These are phyloP conservation scores for Gilbertella persicaria DNA, from an alignment of 371 early-diverging fungal genomes.

Conservation along the genomic window DNA sequence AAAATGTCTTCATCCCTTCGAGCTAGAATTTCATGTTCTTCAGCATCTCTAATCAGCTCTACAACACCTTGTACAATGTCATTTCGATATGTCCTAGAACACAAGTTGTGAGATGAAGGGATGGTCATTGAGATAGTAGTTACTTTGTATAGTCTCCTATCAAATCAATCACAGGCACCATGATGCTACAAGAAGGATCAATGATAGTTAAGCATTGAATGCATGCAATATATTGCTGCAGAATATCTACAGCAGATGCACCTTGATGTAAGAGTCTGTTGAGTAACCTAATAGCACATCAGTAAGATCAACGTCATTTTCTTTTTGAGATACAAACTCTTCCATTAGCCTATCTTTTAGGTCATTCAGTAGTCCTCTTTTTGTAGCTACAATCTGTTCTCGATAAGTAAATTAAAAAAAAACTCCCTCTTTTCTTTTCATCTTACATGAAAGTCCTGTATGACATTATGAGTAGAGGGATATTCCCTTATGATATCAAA, in stretches of 20 bases:
- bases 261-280: conserved; percentile 39
- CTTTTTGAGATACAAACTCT: conserved; percentile 22
- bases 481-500: conserved; percentile 43
- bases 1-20: conserved; percentile 16
- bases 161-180: conserved; percentile 27
- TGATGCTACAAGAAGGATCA: conserved; percentile 36
- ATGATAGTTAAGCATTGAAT: conserved; percentile 31
- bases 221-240: conserved; percentile 37
- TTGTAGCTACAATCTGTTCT: conserved; percentile 22
- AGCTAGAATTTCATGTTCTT: conserved; percentile 17
- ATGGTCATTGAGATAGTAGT: too few species aligned
- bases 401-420: too few species aligned
- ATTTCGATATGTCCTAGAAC: conserved; percentile 20
- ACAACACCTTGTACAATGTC: conserved; percentile 32
- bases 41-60: conserved; percentile 25
- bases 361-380: conserved; percentile 14
- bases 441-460: conserved; percentile 35
- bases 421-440: not conserved
- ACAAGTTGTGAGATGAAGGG: too few species aligned
- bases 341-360: conserved; percentile 23
- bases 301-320: not conserved
- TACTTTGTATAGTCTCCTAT: conserved; percentile 34
- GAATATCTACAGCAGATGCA: conserved; percentile 32
- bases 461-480: conserved; percentile 28
- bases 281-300: conserved; percentile 20